phyloP scores from a whole-genome alignment of 2,329 filamentous ascomycete genomes.

The Dothistroma septosporum region DNA sequence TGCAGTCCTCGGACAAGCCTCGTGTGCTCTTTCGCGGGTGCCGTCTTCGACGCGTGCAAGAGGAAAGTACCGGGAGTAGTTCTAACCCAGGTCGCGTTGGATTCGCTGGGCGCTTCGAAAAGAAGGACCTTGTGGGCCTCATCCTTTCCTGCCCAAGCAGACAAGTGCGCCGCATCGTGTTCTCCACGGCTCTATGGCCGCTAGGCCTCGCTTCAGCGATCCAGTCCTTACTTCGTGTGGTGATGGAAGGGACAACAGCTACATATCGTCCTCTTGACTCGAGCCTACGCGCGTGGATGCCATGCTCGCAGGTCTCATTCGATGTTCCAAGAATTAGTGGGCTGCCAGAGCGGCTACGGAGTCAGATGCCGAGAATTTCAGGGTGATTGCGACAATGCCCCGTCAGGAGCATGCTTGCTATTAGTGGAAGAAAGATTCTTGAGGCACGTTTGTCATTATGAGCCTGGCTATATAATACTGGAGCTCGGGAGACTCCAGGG shows the following conservation, averaged over 20 bases:
- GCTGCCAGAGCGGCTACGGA: background rate
- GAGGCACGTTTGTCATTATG: background rate
- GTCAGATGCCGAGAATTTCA: background rate
- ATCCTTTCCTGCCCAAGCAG: background rate
- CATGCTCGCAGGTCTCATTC: background rate
- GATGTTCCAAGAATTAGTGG: background rate
- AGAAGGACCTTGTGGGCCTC: background rate
- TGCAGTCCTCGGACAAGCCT: background rate
- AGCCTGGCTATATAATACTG: background rate
- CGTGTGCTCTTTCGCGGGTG: background rate
- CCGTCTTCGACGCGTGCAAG: background rate
- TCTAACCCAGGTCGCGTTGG: background rate
- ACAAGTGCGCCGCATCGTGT: background rate
- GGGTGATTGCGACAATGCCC: background rate
- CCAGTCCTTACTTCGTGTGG: background rate
- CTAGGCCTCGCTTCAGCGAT: background rate
- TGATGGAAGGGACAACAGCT: background rate
- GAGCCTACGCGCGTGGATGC: background rate
- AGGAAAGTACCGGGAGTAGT: background rate
- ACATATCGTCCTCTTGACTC: background rate
- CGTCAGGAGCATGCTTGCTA: background rate
- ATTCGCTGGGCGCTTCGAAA: background rate
- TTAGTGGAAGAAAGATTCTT: background rate
- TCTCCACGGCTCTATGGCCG: background rate
- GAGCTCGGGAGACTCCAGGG: background rate